Percentiles rank a stretch among this genome's conserved stretches.
Conservation (phyloP, 495 filamentous ascomycete genomes). For the Hyaloscypha finlandica region DNA sequence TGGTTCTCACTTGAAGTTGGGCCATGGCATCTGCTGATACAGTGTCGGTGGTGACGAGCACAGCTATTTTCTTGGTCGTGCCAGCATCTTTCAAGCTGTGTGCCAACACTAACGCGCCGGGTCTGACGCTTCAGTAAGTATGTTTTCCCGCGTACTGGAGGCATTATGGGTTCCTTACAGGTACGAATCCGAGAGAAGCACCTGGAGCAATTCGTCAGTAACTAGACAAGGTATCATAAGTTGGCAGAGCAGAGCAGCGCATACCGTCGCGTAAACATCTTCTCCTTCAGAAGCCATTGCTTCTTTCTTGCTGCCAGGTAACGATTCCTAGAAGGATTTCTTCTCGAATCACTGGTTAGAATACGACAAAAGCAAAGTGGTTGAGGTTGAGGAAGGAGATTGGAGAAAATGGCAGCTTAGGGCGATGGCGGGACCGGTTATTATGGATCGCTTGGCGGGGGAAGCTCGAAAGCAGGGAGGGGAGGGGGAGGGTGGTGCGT, state of each 20-base stretch:
- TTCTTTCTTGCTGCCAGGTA: conserved; percentile 9
- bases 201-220: conserved; percentile 54
- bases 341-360: conserved; percentile 14
- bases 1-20: conserved; percentile 68
- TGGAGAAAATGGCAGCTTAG: background rate
- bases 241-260: background rate
- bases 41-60: conserved; percentile 76
- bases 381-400: conserved; percentile 8
- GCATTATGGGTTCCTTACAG: background rate
- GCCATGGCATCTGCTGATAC: conserved; percentile 70
- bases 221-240: background rate
- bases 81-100: conserved; percentile 93
- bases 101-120: conserved; percentile 82
- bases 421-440: background rate
- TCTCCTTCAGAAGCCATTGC: conserved; percentile 45
- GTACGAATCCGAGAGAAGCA: conserved; percentile 38
- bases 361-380: background rate
- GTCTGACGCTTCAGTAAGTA: conserved; percentile 29
- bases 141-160: background rate
- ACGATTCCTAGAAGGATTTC: background rate
- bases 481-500: background rate
- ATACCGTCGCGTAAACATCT: conserved; percentile 60
- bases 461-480: background rate
- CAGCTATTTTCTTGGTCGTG: conserved; percentile 81
- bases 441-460: background rate